Percentiles rank a stretch among this genome's conserved stretches.
These are phyloP conservation scores for Oryza brachyantha DNA, from an alignment of 176 grass and related monocot species.

Conservation along the genomic window DNA sequence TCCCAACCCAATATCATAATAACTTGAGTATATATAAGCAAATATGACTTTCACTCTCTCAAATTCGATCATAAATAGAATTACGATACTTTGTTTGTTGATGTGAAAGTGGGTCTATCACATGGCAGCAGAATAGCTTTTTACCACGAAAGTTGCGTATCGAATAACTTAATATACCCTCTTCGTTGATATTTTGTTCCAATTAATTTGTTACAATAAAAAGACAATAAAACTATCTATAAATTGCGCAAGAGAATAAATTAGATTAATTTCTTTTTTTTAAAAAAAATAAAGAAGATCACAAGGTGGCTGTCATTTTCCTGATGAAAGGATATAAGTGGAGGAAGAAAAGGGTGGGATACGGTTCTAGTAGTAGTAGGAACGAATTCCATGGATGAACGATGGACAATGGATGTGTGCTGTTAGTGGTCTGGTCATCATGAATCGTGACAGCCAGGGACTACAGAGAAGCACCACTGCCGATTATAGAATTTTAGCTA, in stretches of 20 bases:
- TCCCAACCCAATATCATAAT: not conserved
- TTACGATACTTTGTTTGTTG: not conserved
- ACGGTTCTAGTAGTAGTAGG: too few species aligned
- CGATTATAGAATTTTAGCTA: too few species aligned
- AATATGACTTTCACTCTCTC: not conserved
- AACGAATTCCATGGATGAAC: not conserved
- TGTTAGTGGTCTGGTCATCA: not conserved
- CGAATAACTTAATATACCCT: not conserved
- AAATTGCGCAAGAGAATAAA: not conserved
- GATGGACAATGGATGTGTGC: not conserved
- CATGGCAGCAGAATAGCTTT: not conserved
- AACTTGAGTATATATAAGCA: not conserved
- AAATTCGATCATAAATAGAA: not conserved
- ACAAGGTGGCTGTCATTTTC: not conserved
- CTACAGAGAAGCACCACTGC: constrained; percentile 11
- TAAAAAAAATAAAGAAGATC: not conserved
- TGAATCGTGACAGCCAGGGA: constrained; percentile 15
- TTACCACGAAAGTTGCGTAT: not conserved
- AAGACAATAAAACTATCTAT: not conserved
- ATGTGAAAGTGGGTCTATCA: not conserved
- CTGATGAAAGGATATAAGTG: not conserved
- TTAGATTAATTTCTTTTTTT: too few species aligned
- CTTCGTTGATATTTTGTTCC: too few species aligned
- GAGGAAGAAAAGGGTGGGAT: not conserved
- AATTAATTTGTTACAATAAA: not conserved